Conservation (phyloP, 371 early-diverging fungal genomes). For the Syncephalastrum contaminatum region DNA sequence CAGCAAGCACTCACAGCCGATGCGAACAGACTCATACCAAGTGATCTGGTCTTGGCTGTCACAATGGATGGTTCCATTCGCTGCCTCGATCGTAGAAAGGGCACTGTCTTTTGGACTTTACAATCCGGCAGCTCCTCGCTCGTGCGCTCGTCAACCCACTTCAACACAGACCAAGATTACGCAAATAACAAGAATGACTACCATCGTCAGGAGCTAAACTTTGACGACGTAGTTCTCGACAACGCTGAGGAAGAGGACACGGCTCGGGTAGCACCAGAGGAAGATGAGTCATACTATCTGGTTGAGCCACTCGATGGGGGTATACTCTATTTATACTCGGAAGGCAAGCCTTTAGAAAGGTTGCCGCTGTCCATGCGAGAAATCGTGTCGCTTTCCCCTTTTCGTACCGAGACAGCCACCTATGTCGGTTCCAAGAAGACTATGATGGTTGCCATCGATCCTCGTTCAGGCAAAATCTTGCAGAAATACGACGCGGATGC, state of each 20-base stretch:
- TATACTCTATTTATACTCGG: constrained; percentile 62
- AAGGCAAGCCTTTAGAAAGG: constrained; percentile 62
- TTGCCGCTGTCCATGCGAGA: constrained; percentile 72
- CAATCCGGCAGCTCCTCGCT: constrained; percentile 27
- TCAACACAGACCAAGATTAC: neutral
- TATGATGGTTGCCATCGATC: constrained; percentile 69
- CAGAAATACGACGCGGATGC: constrained; percentile 42
- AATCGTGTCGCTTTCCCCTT: constrained; percentile 62
- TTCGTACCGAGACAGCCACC: constrained; percentile 58
- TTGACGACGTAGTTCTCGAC: constrained; percentile 2
- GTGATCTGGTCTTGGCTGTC: constrained; percentile 36
- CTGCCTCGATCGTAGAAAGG: constrained; percentile 37
- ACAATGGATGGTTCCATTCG: constrained; percentile 50
- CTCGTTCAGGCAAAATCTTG: constrained; percentile 63
- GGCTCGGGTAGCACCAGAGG: neutral
- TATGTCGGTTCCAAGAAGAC: constrained; percentile 72
- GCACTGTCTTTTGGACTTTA: constrained; percentile 39
- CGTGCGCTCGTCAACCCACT: constrained; percentile 29
- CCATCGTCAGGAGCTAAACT: neutral
- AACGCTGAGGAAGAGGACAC: constrained; percentile 10
- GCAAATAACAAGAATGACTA: too few species aligned
- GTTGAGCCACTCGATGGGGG: constrained; percentile 81
- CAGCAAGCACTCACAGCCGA: too few species aligned
- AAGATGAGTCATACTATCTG: constrained; percentile 53
- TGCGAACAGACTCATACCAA: constrained; percentile 10